These are phyloP conservation scores for Gautieria morchelliformis DNA, from an alignment of 768 basidiomycete genomes.

Conservation along the genomic window DNA sequence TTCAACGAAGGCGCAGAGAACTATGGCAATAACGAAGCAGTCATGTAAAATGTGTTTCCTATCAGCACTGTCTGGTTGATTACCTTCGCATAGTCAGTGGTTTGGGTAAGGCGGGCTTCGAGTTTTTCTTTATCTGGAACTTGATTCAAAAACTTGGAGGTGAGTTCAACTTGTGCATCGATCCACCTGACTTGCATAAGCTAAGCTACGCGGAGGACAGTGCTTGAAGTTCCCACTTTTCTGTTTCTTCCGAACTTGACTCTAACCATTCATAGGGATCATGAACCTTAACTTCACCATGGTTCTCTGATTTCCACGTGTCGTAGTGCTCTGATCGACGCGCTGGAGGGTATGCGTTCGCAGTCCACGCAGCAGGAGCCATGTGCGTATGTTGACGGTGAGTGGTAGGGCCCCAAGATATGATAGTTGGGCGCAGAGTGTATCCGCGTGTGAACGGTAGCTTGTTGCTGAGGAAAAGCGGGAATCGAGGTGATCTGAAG, in stretches of 20 bases:
- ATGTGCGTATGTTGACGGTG: slow-evolving; percentile 11
- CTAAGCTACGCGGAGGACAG: neutral
- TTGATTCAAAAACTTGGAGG: slow-evolving; percentile 50
- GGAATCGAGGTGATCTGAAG: too few species aligned
- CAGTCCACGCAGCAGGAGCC: slow-evolving; percentile 39
- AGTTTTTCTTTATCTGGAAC: slow-evolving; percentile 50
- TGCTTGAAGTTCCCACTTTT: slow-evolving; percentile 21
- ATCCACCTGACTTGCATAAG: slow-evolving; percentile 33
- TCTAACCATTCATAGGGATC: slow-evolving; percentile 78
- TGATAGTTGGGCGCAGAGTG: neutral
- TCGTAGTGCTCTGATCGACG: slow-evolving; percentile 61
- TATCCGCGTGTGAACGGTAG: neutral
- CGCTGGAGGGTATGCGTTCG: slow-evolving; percentile 52
- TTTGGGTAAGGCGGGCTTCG: slow-evolving; percentile 46
- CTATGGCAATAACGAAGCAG: slow-evolving; percentile 23
- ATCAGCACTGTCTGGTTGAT: neutral
- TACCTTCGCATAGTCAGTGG: slow-evolving; percentile 43
- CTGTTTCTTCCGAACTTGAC: slow-evolving; percentile 49
- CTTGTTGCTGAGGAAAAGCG: neutral
- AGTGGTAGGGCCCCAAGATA: neutral
- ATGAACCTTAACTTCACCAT: slow-evolving; percentile 51
- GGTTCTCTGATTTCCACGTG: slow-evolving; percentile 52
- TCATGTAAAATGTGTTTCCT: neutral
- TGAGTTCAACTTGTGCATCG: slow-evolving; percentile 48
- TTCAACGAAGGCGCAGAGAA: slow-evolving; percentile 54